Base-by-base conservation (phyloP, 352 stramenopile species). In the Globisporangium orthogonon region DNA sequence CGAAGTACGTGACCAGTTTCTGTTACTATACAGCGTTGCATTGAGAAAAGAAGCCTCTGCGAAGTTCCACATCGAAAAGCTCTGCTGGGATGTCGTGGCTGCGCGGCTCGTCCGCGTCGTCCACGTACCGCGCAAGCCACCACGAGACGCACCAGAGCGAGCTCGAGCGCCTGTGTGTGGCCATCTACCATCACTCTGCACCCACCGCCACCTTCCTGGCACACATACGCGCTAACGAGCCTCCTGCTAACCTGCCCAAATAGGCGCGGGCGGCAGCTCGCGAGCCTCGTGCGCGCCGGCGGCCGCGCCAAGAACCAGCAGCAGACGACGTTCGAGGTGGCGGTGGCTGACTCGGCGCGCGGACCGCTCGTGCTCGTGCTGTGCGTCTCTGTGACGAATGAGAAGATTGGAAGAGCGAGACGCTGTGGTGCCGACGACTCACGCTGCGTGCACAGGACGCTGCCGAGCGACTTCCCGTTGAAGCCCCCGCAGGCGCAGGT, bases 261-360 rank as follows among this genome's bases (percentile, higher is more conserved):
- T 23, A 94, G 84, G 41, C 72, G 81, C 60, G 84, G 81, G 1
- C 74, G 82, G 14, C 84, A 94, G 50, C 62, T 94, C 15, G 78
- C 84, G 56, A 94, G 84, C 56, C 74, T 94, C 46, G 84, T 94
- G 51, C 84, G 84, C 45, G 81, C 84, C 3, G 84, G 84, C 43
- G 82, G 76, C n/a, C 73, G 79, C 54, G 84, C 84, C 37, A 91
- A 87, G 69, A 91, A 94, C 67, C 81, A 89, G 54, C 75, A 90
- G 67, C 83, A 94, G 71, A 91, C 83, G 52, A 87, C 62, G 53
- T 94, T 94, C 54, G 84, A 94, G 51, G 81, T 91, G 49, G 61
- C 71, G 14, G 68, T 94, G 17, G 66, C 65, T 0, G 76, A 92
- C 43, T 90, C 83, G 14, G 35, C 74, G 40, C 72, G 78, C 39